Evolutionary conservation across 2,329 filamentous ascomycete genomes (phyloP).

Genomic region (Pyrenochaeta sp.): DNA sequence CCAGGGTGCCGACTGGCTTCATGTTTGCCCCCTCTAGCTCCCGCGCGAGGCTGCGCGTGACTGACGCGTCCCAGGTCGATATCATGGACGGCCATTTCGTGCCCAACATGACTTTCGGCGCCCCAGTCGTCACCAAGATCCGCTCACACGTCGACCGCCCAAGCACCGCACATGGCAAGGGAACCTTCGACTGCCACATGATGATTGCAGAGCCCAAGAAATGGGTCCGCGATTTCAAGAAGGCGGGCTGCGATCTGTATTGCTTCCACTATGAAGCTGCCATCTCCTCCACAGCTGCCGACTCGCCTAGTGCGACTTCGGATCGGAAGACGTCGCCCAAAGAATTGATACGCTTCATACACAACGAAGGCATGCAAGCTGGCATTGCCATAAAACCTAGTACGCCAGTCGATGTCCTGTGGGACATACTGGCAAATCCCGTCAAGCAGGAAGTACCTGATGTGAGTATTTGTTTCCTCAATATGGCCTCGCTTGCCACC

Average conservation of each 20-base stretch:
- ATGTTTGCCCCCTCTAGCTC: slow-evolving; percentile 34
- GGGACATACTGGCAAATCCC: slow-evolving; percentile 81
- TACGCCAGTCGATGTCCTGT: slow-evolving; percentile 89
- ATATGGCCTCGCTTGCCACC: slow-evolving; percentile 2
- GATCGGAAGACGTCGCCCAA: slow-evolving; percentile 80
- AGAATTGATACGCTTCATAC: slow-evolving; percentile 89
- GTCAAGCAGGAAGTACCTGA: slow-evolving; percentile 83
- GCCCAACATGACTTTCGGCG: slow-evolving; percentile 96
- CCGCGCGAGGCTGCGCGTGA: slow-evolving; percentile 9
- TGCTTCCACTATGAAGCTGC: slow-evolving; percentile 99
- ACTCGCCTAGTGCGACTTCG: slow-evolving; percentile 74
- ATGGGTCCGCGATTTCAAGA: slow-evolving; percentile 96
- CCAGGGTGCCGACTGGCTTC: slow-evolving; percentile 72
- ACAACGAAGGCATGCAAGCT: slow-evolving; percentile 85
- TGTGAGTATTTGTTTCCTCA: slow-evolving; percentile 64
- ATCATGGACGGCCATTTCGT: slow-evolving; percentile 99
- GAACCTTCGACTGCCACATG: slow-evolving; percentile 99
- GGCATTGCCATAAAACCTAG: slow-evolving; percentile 96
- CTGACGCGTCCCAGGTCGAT: slow-evolving; percentile 87
- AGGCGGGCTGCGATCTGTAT: slow-evolving; percentile 96
- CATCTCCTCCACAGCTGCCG: slow-evolving; percentile 80
- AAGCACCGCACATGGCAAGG: slow-evolving; percentile 73
- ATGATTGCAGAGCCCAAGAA: slow-evolving; percentile 99
- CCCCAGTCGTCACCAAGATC: slow-evolving; percentile 94
- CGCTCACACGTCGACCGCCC: slow-evolving; percentile 83